phyloP scores from a whole-genome alignment of 2,329 filamentous ascomycete species.

The Blumeria hordei region DNA sequence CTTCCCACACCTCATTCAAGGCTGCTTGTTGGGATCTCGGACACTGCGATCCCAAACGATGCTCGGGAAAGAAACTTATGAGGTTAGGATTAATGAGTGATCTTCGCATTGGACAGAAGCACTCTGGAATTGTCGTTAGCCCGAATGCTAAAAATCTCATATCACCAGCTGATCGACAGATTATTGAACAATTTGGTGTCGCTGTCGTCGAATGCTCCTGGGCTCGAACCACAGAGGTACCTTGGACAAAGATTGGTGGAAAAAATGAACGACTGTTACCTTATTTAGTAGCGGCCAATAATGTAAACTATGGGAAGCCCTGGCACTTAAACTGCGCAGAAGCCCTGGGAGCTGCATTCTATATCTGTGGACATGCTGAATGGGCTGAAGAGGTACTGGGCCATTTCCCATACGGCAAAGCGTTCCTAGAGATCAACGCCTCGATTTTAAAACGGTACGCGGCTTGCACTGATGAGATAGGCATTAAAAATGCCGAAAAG shows the following conservation, averaged over 20 bases:
- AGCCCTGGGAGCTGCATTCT: slow-evolving; percentile 76
- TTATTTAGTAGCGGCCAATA: slow-evolving; percentile 89
- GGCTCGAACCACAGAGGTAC: slow-evolving; percentile 78
- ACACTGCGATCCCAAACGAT: slow-evolving; percentile 91
- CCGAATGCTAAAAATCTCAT: slow-evolving; percentile 77
- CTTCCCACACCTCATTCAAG: slow-evolving; percentile 36
- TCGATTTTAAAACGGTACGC: slow-evolving; percentile 66
- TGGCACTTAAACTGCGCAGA: slow-evolving; percentile 93
- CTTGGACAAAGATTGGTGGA: slow-evolving; percentile 75
- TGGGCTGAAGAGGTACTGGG: slow-evolving; percentile 71
- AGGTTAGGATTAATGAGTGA: slow-evolving; percentile 81
- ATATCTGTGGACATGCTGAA: slow-evolving; percentile 72
- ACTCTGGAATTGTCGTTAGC: slow-evolving; percentile 77
- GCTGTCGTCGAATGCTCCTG: slow-evolving; percentile 95
- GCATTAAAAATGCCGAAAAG: slow-evolving; percentile 61
- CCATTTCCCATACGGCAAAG: slow-evolving; percentile 68
- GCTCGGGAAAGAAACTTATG: slow-evolving; percentile 88
- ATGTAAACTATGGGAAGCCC: slow-evolving; percentile 89
- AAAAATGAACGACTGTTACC: slow-evolving; percentile 79
- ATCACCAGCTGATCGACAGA: slow-evolving; percentile 56
- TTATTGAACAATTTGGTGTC: slow-evolving; percentile 72
- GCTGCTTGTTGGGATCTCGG: slow-evolving; percentile 95
- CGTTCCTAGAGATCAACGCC: slow-evolving; percentile 78
- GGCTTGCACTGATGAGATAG: slow-evolving; percentile 56
- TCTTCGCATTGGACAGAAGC: slow-evolving; percentile 74